Percentiles rank a stretch among this genome's conserved stretches.
These are phyloP conservation scores for Elsinoe batatas DNA, from an alignment of 2,329 filamentous ascomycete species.

Conservation along the genomic window DNA sequence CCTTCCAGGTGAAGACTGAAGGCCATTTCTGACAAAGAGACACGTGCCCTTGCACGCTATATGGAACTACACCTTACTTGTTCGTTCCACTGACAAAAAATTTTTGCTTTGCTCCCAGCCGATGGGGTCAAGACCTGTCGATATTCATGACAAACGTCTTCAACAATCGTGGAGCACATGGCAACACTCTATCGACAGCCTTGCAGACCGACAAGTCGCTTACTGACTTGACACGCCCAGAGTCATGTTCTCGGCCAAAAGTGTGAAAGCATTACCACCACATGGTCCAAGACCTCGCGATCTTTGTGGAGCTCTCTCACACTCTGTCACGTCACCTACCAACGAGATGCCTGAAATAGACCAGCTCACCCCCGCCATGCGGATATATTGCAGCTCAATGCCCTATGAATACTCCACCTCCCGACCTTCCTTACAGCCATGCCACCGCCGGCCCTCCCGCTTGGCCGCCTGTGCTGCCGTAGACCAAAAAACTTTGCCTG, in stretches of 20 bases:
- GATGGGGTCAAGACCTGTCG: neutral
- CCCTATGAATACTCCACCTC: conserved; percentile 6
- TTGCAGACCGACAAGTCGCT: conserved; percentile 5
- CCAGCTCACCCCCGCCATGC: conserved; percentile 8
- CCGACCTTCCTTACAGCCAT: conserved; percentile 5
- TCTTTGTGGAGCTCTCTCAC: neutral
- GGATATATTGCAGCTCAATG: conserved; percentile 8
- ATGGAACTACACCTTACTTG: conserved; percentile 10
- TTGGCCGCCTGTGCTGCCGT: conserved; percentile 8
- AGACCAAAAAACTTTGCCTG: conserved; percentile 2
- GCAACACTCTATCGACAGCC: conserved; percentile 1
- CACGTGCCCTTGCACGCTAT: conserved; percentile 12
- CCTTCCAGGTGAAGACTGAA: neutral
- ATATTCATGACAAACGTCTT: neutral
- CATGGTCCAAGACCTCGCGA: conserved; percentile 10
- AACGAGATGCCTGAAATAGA: conserved; percentile 11
- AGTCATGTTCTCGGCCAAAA: conserved; percentile 5
- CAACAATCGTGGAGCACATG: conserved; percentile 5
- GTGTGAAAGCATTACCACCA: neutral
- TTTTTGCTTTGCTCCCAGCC: conserved; percentile 2
- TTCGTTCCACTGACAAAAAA: neutral
- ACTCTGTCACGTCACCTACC: conserved; percentile 1
- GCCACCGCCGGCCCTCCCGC: neutral
- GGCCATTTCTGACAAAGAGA: neutral
- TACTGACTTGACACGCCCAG: conserved; percentile 1